Percentiles rank a stretch among this genome's conserved stretches.
Evolutionary conservation across 2,329 filamentous ascomycete species (phyloP).

Genomic region (Macrophomina phaseolina): DNA sequence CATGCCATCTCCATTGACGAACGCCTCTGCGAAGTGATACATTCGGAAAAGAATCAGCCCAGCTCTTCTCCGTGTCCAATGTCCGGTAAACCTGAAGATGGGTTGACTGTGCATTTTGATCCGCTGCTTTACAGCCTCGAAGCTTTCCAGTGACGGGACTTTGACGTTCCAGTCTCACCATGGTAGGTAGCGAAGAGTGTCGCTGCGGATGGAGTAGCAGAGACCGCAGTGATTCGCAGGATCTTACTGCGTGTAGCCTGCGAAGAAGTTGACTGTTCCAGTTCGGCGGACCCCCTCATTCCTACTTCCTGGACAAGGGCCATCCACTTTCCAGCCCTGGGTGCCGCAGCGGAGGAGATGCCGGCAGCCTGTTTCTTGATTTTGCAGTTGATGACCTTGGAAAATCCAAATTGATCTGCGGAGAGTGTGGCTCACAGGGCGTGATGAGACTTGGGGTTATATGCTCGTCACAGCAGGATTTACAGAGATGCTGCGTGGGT

Average conservation of each 20-base stretch:
- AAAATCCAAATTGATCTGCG: no score
- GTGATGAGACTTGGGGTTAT: no score
- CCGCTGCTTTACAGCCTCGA: conserved; percentile 10
- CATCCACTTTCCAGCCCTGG: background rate
- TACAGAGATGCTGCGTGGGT: no score
- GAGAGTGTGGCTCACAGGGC: no score
- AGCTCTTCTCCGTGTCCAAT: background rate
- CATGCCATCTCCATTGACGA: no score
- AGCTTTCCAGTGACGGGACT: background rate
- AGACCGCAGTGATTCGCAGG: background rate
- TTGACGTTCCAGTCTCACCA: background rate
- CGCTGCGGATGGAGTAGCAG: background rate
- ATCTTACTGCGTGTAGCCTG: background rate
- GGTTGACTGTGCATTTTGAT: background rate
- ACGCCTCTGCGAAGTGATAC: background rate
- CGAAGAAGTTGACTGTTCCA: background rate
- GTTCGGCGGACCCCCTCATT: background rate
- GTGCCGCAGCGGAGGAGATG: no score
- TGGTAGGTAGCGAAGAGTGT: background rate
- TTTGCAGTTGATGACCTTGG: no score
- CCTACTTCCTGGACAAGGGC: background rate
- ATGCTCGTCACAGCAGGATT: no score
- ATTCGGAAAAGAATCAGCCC: background rate
- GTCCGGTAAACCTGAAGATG: background rate
- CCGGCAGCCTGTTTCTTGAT: no score